phyloP scores from a whole-genome alignment of 148 eudicot genomes.

The Chenopodium suecicum region DNA sequence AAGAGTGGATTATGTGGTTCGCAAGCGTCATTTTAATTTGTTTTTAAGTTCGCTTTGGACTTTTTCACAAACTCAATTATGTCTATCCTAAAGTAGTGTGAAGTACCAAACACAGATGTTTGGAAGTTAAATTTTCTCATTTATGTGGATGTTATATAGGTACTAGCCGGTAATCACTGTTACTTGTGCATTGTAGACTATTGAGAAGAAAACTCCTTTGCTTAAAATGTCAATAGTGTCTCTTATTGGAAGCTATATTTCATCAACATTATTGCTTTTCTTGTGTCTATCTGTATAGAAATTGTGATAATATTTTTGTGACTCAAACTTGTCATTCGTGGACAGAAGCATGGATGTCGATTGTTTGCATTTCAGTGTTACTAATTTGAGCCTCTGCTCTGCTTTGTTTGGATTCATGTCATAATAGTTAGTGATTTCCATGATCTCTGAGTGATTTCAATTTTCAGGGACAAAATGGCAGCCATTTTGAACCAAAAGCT shows the following conservation, averaged over 20 bases:
- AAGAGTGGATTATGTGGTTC: too few species aligned
- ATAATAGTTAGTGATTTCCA: neutral
- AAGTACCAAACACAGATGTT: neutral
- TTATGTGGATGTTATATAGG: neutral
- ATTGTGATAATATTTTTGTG: neutral
- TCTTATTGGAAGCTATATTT: neutral
- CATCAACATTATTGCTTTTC: neutral
- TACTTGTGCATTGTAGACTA: neutral
- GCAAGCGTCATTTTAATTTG: too few species aligned
- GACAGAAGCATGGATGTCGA: neutral
- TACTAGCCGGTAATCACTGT: neutral
- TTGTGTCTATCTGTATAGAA: neutral
- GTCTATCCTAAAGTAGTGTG: too few species aligned
- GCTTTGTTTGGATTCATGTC: neutral
- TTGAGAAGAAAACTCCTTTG: neutral
- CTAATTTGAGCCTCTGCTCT: slow-evolving; percentile 4
- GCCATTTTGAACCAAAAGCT: slow-evolving; percentile 91
- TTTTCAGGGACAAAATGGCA: slow-evolving; percentile 94
- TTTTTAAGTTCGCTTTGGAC: too few species aligned
- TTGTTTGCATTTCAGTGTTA: neutral
- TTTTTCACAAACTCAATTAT: too few species aligned
- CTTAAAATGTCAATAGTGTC: neutral
- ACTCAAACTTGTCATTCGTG: neutral
- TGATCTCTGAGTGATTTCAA: neutral
- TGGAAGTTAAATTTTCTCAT: neutral